phyloP scores from a whole-genome alignment of 169 alveolate species.

The Eimeria praecox region DNA sequence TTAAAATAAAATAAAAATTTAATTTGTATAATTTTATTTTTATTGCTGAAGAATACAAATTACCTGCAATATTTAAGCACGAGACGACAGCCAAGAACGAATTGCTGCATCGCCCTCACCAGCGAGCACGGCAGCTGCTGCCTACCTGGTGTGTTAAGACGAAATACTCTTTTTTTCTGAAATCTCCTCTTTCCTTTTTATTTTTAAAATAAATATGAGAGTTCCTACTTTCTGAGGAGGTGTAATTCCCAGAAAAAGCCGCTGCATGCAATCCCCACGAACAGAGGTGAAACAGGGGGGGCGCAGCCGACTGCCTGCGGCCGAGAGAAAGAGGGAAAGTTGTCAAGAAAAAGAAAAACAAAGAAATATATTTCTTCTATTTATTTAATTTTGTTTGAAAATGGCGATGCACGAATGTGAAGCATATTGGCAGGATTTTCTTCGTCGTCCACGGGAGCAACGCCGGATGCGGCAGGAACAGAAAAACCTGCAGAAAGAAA shows the following conservation, averaged over 20 bases:
- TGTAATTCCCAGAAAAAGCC: not conserved
- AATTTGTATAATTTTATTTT: not conserved
- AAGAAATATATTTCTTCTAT: not conserved
- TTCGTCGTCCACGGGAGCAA: conserved; percentile 77
- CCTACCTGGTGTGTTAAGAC: not conserved
- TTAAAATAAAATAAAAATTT: not conserved
- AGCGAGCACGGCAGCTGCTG: not conserved
- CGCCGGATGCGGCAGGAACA: conserved; percentile 59
- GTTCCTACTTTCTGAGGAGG: not conserved
- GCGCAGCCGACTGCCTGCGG: not conserved
- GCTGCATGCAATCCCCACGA: not conserved
- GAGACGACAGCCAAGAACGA: not conserved
- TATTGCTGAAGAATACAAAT: not conserved
- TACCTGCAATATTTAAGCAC: not conserved
- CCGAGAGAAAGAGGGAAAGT: not conserved
- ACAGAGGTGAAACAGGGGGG: not conserved
- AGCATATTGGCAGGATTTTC: conserved; percentile 77
- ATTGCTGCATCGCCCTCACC: not conserved
- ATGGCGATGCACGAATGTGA: conserved; percentile 81
- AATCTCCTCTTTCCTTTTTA: not conserved
- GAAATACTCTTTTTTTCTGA: not conserved
- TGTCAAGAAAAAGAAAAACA: not conserved
- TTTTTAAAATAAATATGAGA: not conserved
- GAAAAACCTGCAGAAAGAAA: conserved; percentile 50
- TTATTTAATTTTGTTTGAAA: not conserved